phyloP scores from a whole-genome alignment of 139 green algal genomes.

The Chloropicon primus region DNA sequence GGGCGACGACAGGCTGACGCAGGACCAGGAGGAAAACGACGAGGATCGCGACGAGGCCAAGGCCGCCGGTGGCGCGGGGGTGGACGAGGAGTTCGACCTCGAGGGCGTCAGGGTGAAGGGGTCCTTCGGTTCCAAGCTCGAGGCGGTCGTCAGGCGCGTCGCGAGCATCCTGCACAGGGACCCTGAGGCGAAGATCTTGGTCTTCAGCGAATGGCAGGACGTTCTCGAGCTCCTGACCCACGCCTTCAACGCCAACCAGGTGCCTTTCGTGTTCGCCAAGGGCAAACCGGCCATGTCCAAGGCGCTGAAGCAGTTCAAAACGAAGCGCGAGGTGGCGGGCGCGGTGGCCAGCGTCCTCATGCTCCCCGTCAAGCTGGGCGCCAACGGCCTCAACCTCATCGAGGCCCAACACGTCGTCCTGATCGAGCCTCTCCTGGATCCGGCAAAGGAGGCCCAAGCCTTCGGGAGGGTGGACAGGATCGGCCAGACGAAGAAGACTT shows the following conservation, averaged over 20 bases:
- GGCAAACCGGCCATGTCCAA: conserved; percentile 26
- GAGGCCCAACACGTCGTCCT: conserved; percentile 75
- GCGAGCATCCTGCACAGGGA: conserved; percentile 27
- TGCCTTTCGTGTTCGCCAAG: conserved; percentile 17
- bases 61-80: neutral
- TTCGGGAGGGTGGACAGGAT: conserved; percentile 52
- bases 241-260: conserved; percentile 21
- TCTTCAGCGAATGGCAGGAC: conserved; percentile 69
- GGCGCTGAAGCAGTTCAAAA: conserved; percentile 41
- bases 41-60: neutral
- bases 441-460: conserved; percentile 38
- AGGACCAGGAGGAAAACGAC: neutral
- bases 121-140: conserved; percentile 60
- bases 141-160: conserved; percentile 51
- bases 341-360: conserved; percentile 41
- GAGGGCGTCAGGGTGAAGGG: conserved; percentile 33
- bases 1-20: conserved; percentile 20
- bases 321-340: neutral
- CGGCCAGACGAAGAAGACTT: conserved; percentile 38
- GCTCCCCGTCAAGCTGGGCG: conserved; percentile 54
- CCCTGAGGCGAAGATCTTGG: conserved; percentile 33
- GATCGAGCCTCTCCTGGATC: conserved; percentile 51
- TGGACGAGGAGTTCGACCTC: neutral
- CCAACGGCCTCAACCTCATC: conserved; percentile 60
- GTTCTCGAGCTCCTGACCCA: conserved; percentile 55